Conservation (phyloP, 1,284 basidiomycete species). For the Pyrrhoderma noxium region DNA sequence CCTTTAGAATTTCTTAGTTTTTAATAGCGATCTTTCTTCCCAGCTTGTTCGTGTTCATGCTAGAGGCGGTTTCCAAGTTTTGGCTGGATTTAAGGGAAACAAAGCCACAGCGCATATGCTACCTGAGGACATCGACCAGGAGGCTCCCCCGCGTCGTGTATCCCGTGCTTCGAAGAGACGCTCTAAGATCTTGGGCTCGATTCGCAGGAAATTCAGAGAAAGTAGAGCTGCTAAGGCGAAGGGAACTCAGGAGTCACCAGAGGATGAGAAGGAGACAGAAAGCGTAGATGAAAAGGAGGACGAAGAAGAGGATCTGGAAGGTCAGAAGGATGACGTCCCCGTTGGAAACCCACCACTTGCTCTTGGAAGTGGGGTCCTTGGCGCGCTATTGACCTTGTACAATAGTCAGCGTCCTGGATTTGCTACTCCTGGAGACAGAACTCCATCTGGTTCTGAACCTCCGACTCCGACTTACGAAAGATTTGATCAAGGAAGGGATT, state of each 20-base stretch:
- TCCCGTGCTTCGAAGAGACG: background rate
- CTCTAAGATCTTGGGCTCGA: background rate
- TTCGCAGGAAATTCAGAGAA: too few relatives aligned
- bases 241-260: background rate
- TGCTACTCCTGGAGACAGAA: conserved; percentile 4
- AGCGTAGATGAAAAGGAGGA: background rate
- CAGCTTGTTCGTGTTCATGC: conserved; percentile 14
- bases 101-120: conserved; percentile 2
- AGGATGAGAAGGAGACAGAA: background rate
- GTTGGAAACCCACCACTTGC: background rate
- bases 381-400: conserved; percentile 14
- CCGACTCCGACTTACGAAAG: background rate
- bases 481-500: background rate
- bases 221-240: too few relatives aligned
- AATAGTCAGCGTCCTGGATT: conserved; percentile 6
- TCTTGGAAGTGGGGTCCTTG: conserved; percentile 13
- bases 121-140: conserved; percentile 8
- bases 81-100: conserved; percentile 13
- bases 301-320: conserved; percentile 12
- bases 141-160: conserved; percentile 1
- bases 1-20: background rate
- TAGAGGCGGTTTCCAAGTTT: conserved; percentile 12
- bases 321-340: background rate
- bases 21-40: background rate
- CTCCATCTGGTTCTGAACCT: conserved; percentile 6